These are phyloP conservation scores for Plasmodium malariae DNA, from an alignment of 169 alveolate species.

Conservation along the genomic window DNA sequence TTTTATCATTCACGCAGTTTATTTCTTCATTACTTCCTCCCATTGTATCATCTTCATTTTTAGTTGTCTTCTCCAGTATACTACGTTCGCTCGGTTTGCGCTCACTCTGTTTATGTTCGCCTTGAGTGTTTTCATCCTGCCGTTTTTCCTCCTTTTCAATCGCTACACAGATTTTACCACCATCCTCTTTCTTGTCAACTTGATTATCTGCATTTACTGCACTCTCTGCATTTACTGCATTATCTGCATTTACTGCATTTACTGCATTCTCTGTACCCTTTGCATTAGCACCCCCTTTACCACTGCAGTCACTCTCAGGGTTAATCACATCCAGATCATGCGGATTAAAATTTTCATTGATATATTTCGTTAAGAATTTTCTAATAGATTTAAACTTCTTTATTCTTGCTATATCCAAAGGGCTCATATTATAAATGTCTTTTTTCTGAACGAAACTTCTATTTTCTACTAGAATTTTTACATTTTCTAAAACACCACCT, in stretches of 20 bases:
- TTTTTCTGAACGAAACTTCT: slow-evolving; percentile 81
- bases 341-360: slow-evolving; percentile 29
- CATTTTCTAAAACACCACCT: slow-evolving; percentile 88
- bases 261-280: slow-evolving; percentile 53
- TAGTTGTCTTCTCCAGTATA: slow-evolving; percentile 12
- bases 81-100: slow-evolving; percentile 4
- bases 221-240: not conserved
- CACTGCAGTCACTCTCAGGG: not conserved
- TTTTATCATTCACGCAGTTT: not conserved
- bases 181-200: not conserved
- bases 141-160: not conserved
- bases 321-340: slow-evolving; percentile 3
- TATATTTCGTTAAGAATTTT: slow-evolving; percentile 25
- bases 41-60: not conserved
- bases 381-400: slow-evolving; percentile 77
- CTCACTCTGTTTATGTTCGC: not conserved
- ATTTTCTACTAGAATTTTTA: slow-evolving; percentile 83
- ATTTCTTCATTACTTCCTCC: not conserved
- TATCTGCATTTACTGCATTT: not conserved
- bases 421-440: slow-evolving; percentile 89
- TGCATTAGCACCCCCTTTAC: not conserved
- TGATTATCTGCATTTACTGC: not conserved
- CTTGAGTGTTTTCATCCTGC: not conserved
- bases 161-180: too few species aligned
- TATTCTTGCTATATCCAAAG: slow-evolving; percentile 84